phyloP scores from a whole-genome alignment of 257 asterid genomes.

The Solanum dulcamara region DNA sequence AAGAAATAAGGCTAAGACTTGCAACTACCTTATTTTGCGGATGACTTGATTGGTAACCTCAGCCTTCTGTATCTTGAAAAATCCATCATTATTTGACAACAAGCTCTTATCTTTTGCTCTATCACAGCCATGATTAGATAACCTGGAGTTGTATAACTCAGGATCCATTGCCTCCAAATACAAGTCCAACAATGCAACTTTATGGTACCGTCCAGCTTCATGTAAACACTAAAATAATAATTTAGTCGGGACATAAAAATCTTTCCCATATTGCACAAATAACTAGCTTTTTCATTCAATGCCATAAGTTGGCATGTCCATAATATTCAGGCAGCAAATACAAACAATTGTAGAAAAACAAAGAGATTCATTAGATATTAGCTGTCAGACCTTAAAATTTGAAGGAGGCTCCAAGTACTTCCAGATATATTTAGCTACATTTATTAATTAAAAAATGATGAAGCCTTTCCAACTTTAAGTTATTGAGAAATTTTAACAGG shows the following conservation, averaged over 20 bases:
- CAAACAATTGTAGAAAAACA: neutral
- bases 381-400: neutral
- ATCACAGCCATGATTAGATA: slow-evolving; percentile 20
- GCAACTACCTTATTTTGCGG: slow-evolving; percentile 45
- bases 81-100: slow-evolving; percentile 15
- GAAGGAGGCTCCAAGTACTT: neutral
- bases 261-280: neutral
- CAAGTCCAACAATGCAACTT: slow-evolving; percentile 53
- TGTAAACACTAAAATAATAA: slow-evolving; percentile 42
- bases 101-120: slow-evolving; percentile 13
- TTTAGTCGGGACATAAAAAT: slow-evolving; percentile 8
- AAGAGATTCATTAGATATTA: neutral
- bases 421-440: neutral
- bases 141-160: slow-evolving; percentile 21
- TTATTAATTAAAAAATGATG: neutral
- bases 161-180: slow-evolving; percentile 65
- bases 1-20: neutral
- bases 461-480: neutral
- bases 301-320: neutral
- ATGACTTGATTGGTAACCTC: slow-evolving; percentile 37
- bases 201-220: slow-evolving; percentile 63
- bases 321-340: neutral
- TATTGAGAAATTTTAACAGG: neutral
- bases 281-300: neutral
- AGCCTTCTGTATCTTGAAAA: slow-evolving; percentile 23